These are phyloP conservation scores for Russula ochroleuca DNA, from an alignment of 768 basidiomycete species.

Conservation along the genomic window DNA sequence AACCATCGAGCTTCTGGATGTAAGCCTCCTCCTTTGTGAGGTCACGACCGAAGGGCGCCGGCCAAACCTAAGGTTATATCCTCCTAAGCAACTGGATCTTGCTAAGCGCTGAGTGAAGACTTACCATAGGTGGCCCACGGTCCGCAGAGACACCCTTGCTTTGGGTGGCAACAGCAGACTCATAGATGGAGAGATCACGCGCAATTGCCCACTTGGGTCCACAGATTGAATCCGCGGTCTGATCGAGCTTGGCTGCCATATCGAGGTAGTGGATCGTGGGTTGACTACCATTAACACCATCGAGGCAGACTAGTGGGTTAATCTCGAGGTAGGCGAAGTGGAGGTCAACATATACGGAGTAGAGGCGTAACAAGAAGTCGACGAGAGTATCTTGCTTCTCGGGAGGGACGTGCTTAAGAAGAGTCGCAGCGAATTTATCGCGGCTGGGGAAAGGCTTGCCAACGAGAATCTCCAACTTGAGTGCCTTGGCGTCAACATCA, in stretches of 20 bases:
- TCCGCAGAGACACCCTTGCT: conserved; percentile 66
- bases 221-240: conserved; percentile 97
- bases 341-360: conserved; percentile 96
- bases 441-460: conserved; percentile 76
- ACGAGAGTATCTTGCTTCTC: conserved; percentile 86
- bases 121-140: conserved; percentile 93
- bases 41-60: conserved; percentile 94
- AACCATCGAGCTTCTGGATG: conserved; percentile 96
- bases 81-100: neutral
- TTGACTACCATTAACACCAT: conserved; percentile 62
- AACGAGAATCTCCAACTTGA: conserved; percentile 82
- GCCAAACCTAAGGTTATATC: conserved; percentile 55
- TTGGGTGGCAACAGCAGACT: conserved; percentile 45
- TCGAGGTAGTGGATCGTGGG: conserved; percentile 92
- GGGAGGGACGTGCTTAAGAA: conserved; percentile 79
- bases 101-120: conserved; percentile 20
- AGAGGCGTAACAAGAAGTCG: conserved; percentile 92
- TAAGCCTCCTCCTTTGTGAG: conserved; percentile 99
- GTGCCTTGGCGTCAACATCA: conserved; percentile 96
- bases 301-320: conserved; percentile 95
- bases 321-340: conserved; percentile 99
- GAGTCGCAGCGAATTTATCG: conserved; percentile 63
- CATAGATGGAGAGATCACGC: conserved; percentile 78
- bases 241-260: conserved; percentile 99
- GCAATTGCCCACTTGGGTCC: conserved; percentile 99